Conservation (phyloP, 169 alveolate species). For the Cardiosporidium cionae region DNA sequence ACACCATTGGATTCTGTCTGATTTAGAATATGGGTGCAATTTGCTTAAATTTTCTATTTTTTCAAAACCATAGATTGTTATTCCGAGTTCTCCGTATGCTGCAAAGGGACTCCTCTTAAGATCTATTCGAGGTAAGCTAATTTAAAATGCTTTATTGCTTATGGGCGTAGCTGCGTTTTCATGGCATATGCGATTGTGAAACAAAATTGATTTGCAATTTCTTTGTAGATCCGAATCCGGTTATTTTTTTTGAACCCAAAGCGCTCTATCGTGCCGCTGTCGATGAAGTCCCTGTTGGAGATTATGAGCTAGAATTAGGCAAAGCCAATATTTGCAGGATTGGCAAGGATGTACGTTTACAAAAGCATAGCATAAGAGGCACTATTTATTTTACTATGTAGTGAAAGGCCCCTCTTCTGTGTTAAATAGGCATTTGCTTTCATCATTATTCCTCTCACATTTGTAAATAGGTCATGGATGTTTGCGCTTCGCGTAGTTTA, state of each 20-base stretch:
- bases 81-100: constrained; percentile 90
- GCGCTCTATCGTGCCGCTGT: constrained; percentile 88
- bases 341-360: constrained; percentile 74
- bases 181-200: neutral
- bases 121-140: constrained; percentile 63
- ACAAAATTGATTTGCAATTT: neutral
- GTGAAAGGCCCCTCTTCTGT: too few relatives aligned
- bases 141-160: too few relatives aligned
- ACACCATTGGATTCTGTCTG: too few relatives aligned
- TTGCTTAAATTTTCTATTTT: too few relatives aligned
- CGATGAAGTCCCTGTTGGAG: constrained; percentile 81
- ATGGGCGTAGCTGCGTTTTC: neutral
- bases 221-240: constrained; percentile 63
- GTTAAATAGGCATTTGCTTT: too few relatives aligned
- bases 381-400: too few relatives aligned
- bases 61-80: constrained; percentile 59
- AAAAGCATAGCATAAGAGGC: too few relatives aligned
- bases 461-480: too few relatives aligned
- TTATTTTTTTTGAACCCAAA: constrained; percentile 94
- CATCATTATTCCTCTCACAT: too few relatives aligned
- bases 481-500: too few relatives aligned
- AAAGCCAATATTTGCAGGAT: constrained; percentile 86
- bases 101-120: constrained; percentile 84
- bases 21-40: too few relatives aligned
- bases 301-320: constrained; percentile 80